Evolutionary conservation across 2,329 filamentous ascomycete genomes (phyloP), one percentile per base, ranked within the genome.

Genomic region (Calonectria honghensis): DNA sequence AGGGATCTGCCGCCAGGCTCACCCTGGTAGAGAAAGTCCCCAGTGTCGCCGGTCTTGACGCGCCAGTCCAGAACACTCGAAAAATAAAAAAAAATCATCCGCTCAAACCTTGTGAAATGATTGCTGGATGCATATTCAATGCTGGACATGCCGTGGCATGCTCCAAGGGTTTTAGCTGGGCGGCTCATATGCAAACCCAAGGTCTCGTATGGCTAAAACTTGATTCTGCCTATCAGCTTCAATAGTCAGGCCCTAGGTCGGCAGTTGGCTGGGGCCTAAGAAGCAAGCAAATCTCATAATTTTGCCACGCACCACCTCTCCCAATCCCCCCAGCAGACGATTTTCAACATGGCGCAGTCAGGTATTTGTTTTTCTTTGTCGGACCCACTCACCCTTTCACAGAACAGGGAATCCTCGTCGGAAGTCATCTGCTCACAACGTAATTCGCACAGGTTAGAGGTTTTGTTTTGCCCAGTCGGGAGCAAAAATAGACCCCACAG

Each of bases 401-500:
- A 13, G 14, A n/a, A 67, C 29, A 65, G 50, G n/a, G 29, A 48
- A 41, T 39, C 65, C 71, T 50, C 37, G 16, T 52, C 31, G 10
- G 54, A 63, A 37, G 24, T n/a, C 39, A 24, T 31, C 29, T 51
- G 14, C 24, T 54, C 24, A n/a, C 68, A 18, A 37, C 57, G 41
- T 52, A 63, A 61, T 20, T 61, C 29, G 52, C 27, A 39, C 57
- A 57, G 35, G 29, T 29, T 11, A 50, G 32, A 31, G 6, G 16
- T 68, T 39, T 54, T 18, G 41, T 29, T 39, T 48, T n/a, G 51
- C 48, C 45, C 65, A 65, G 14, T 39, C 20, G 37, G 14, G 35
- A 68, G 20, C 31, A 54, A 64, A 75, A 75, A 73, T 74, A 66
- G 64, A 73, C 73, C 75, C 78, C 79, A 80, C 79, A 80, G 77